Conservation (phyloP, 2,329 filamentous ascomycete species). For the Escovopsis sp. region DNA sequence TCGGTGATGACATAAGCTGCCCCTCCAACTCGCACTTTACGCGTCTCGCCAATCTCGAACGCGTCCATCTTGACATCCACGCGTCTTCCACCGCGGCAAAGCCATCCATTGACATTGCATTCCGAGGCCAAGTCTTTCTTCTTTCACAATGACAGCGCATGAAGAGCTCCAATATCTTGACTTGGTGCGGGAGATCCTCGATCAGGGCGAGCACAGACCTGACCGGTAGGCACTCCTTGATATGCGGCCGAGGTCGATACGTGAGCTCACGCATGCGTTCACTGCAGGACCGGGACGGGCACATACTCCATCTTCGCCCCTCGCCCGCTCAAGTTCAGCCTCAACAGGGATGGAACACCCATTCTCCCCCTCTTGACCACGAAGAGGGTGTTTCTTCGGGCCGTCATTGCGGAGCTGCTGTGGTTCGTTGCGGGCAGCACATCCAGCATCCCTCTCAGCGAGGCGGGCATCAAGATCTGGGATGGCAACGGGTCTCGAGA, state of each 20-base stretch:
- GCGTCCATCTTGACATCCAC: not conserved
- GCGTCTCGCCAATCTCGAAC: not conserved
- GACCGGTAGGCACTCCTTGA: constrained; percentile 46
- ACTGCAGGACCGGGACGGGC: constrained; percentile 69
- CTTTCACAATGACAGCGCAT: constrained; percentile 28
- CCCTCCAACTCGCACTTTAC: not conserved
- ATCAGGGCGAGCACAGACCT: constrained; percentile 70
- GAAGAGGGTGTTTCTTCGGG: constrained; percentile 86
- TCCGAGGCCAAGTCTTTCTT: not conserved
- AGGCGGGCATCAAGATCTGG: constrained; percentile 88
- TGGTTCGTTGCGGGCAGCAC: constrained; percentile 89
- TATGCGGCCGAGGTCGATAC: no score
- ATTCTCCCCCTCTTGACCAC: constrained; percentile 90
- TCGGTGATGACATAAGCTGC: not conserved
- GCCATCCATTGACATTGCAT: not conserved
- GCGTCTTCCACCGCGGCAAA: not conserved
- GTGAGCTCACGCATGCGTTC: not conserved
- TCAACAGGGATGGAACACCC: constrained; percentile 46
- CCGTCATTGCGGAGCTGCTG: constrained; percentile 80
- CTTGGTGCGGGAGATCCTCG: constrained; percentile 71
- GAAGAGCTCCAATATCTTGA: constrained; percentile 93
- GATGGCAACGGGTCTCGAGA: constrained; percentile 88
- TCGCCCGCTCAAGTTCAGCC: constrained; percentile 68
- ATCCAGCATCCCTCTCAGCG: constrained; percentile 59
- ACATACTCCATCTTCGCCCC: constrained; percentile 85